Conservation (phyloP, 1,139 yeast species). For the Yarrowia galli region DNA sequence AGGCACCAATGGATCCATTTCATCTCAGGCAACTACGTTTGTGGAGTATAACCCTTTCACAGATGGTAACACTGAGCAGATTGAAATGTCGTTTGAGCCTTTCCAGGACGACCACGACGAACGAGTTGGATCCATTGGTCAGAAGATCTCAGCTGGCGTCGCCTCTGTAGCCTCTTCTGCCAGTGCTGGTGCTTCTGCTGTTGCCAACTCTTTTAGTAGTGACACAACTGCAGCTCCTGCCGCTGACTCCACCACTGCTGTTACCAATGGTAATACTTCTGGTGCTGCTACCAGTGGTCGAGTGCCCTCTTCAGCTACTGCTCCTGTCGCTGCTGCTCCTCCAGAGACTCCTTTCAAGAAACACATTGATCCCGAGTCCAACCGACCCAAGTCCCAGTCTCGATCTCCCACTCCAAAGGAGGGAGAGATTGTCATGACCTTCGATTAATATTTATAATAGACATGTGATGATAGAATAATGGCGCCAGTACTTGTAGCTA, state of each 20-base stretch:
- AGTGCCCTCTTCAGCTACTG: background rate
- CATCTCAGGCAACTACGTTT: conserved; percentile 44
- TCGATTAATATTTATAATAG: conserved; percentile 40
- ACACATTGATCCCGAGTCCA: conserved; percentile 3
- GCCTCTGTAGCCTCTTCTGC: conserved; percentile 15
- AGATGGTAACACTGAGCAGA: conserved; percentile 40
- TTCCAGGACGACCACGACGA: conserved; percentile 37
- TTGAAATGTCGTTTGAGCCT: conserved; percentile 38
- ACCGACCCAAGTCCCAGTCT: conserved; percentile 17
- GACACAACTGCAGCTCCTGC: background rate
- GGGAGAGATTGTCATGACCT: conserved; percentile 42
- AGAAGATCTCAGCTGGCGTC: conserved; percentile 15
- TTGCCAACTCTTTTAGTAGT: background rate
- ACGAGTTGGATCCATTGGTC: conserved; percentile 14
- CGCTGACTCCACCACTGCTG: background rate
- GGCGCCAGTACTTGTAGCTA: too few species aligned
- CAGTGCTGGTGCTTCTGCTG: conserved; percentile 13
- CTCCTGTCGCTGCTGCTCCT: background rate
- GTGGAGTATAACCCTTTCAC: conserved; percentile 44
- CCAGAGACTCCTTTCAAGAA: conserved; percentile 12
- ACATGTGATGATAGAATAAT: conserved; percentile 18
- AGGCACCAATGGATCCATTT: conserved; percentile 20
- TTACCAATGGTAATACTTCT: background rate
- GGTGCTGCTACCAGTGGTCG: conserved; percentile 11
- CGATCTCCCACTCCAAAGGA: conserved; percentile 39